Percentiles rank a stretch among this genome's conserved stretches.
phyloP scores from a whole-genome alignment of 345 rosid genomes.

The Salix viminalis region DNA sequence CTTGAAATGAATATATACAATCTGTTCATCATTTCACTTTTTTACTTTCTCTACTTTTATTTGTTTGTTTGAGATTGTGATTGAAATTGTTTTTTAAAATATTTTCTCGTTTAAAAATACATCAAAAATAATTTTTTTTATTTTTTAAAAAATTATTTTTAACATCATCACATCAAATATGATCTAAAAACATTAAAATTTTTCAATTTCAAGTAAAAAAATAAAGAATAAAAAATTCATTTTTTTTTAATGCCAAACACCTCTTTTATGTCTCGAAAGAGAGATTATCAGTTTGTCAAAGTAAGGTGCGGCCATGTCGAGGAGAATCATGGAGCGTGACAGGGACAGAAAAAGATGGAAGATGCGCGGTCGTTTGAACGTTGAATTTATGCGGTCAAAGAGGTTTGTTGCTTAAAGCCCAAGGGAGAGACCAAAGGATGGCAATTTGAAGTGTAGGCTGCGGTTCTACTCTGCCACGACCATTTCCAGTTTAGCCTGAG shows the following conservation, averaged over 20 bases:
- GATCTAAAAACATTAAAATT: too few species aligned
- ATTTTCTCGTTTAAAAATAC: too few species aligned
- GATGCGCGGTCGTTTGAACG: neutral
- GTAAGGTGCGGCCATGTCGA: neutral
- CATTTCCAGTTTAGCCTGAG: neutral
- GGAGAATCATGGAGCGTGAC: neutral
- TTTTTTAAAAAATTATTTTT: too few species aligned
- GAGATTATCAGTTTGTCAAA: neutral
- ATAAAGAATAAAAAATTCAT: too few species aligned
- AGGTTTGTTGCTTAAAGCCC: neutral
- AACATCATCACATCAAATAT: too few species aligned
- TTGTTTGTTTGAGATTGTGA: neutral
- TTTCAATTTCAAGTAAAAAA: too few species aligned
- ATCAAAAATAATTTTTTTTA: too few species aligned
- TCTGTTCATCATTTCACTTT: neutral
- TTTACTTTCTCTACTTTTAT: neutral
- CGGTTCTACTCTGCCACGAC: neutral
- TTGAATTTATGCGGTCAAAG: neutral
- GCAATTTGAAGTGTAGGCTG: neutral
- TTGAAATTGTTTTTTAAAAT: too few species aligned
- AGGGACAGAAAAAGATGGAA: neutral
- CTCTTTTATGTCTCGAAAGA: neutral
- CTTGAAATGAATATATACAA: neutral
- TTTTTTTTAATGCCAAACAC: too few species aligned
- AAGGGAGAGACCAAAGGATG: neutral